Conservation (phyloP, 148 eudicot species). For the Camellia lanceoleosa region DNA sequence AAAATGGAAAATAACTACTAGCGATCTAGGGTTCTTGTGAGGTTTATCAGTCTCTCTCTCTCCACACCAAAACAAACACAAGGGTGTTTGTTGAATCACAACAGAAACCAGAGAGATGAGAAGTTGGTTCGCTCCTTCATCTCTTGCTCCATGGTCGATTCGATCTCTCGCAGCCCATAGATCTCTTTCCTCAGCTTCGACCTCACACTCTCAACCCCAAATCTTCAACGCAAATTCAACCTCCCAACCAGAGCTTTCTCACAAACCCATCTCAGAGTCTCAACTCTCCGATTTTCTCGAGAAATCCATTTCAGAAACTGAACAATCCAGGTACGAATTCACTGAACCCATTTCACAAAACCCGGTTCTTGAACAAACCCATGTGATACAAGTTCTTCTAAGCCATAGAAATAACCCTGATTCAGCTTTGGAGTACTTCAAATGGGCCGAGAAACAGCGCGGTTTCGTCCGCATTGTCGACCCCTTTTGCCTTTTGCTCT, state of each 20-base stretch:
- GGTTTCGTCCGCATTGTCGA: constrained; percentile 30
- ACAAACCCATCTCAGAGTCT: constrained; percentile 18
- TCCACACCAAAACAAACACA: not conserved
- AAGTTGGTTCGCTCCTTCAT: not conserved
- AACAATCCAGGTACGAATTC: constrained; percentile 2
- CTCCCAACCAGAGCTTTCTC: constrained; percentile 14
- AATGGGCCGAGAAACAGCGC: constrained; percentile 29
- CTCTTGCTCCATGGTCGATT: not conserved
- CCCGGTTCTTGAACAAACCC: constrained; percentile 17
- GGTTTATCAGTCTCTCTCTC: not conserved
- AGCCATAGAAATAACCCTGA: constrained; percentile 36
- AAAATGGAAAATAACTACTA: not conserved
- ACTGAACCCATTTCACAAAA: constrained; percentile 26
- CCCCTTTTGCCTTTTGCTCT: constrained; percentile 51
- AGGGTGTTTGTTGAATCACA: not conserved
- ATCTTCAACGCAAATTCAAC: constrained; percentile 2
- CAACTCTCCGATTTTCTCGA: not conserved
- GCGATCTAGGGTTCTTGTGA: not conserved
- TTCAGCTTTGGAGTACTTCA: constrained; percentile 42
- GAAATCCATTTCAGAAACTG: constrained; percentile 20
- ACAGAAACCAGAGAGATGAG: constrained; percentile 2
- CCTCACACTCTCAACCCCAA: constrained; percentile 11
- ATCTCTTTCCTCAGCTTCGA: constrained; percentile 19
- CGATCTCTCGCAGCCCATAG: not conserved
- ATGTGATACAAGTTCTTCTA: constrained; percentile 33